Evolutionary conservation across 305 asterid species (phyloP), one percentile per base, ranked within the genome.

Genomic region (Fraxinus dipetala): DNA sequence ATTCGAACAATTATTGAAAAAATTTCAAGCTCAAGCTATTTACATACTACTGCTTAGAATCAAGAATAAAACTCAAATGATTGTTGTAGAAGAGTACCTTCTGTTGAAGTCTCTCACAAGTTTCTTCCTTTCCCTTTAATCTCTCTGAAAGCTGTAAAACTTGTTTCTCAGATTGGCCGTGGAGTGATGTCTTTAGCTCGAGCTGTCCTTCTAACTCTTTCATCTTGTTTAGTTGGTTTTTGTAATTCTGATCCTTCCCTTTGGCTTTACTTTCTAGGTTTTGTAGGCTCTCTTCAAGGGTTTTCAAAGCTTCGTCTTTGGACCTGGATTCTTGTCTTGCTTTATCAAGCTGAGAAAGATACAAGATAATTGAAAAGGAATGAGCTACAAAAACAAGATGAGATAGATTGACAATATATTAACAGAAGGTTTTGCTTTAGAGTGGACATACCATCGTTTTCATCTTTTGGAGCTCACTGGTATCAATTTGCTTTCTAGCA

Each of bases 91-190:
- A 63, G 34, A 77, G 40, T 82, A 95, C 99, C 97, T 91, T 92
- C 80, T 88, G 92, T 83, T 94, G 97, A 87, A 96, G 96, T 86
- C 80, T 86, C 74, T 90, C 83, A 83, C 94, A 89, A 79, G 87
- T 86, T 86, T 91, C 96, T 79, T 96, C 99, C 84, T 87, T 93
- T 74, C 88, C 96, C 86, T 88, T 93, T 65, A 94, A 84, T 80
- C 85, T 90, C 86, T 92, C 97, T 0, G 95, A 91, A 82, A 93
- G 93, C 61, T 89, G 87, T 31, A 82, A 86, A 79, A 89, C 86
- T 85, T 96, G 97, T 84, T 89, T 94, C 86, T 93, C 97, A 11
- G 87, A 83, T 75, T 94, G 98, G 54, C 80, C 8, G 2, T 89
- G 92, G 85, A 92, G 77, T 43, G 93, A 83, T 48, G 88, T 72